phyloP scores from a whole-genome alignment of 2,329 filamentous ascomycete species.

The Phyllosticta citribraziliensis region DNA sequence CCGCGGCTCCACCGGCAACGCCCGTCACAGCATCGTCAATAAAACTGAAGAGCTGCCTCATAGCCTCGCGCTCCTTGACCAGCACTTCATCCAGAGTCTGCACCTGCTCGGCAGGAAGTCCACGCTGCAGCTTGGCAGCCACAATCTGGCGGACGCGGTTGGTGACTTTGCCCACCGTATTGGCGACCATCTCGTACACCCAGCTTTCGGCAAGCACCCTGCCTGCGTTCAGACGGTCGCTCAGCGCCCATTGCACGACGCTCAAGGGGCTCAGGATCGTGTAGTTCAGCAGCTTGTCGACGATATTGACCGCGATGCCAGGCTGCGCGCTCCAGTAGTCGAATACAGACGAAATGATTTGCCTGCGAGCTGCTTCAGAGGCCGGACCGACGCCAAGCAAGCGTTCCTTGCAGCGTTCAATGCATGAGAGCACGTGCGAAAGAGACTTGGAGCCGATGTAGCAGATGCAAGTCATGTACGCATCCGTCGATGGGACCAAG shows the following conservation, averaged over 20 bases:
- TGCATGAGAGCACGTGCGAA: slow-evolving; percentile 89
- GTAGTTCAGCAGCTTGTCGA: slow-evolving; percentile 97
- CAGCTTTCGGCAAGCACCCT: slow-evolving; percentile 62
- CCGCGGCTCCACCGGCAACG: slow-evolving; percentile 64
- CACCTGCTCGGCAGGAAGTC: slow-evolving; percentile 47
- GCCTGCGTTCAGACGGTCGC: slow-evolving; percentile 54
- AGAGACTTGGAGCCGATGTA: slow-evolving; percentile 91
- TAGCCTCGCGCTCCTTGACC: slow-evolving; percentile 58
- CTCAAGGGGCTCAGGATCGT: slow-evolving; percentile 78
- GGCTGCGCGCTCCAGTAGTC: slow-evolving; percentile 90
- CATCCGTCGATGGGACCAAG: slow-evolving; percentile 78
- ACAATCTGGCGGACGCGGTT: slow-evolving; percentile 76
- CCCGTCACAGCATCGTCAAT: slow-evolving; percentile 69
- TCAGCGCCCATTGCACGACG: slow-evolving; percentile 83
- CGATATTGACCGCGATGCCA: slow-evolving; percentile 80
- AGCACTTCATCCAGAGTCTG: slow-evolving; percentile 56
- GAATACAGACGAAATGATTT: slow-evolving; percentile 86
- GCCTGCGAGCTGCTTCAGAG: slow-evolving; percentile 66
- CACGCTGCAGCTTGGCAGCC: slow-evolving; percentile 48
- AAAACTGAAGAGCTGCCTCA: slow-evolving; percentile 68
- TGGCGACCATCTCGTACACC: slow-evolving; percentile 81
- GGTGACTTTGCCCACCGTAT: slow-evolving; percentile 84
- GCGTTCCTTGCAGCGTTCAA: slow-evolving; percentile 87
- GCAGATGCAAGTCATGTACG: slow-evolving; percentile 87
- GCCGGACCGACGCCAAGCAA: slow-evolving; percentile 68